Base-by-base conservation (phyloP, 192 early-diverging fungal species). In the Powellomyces hirtus region DNA sequence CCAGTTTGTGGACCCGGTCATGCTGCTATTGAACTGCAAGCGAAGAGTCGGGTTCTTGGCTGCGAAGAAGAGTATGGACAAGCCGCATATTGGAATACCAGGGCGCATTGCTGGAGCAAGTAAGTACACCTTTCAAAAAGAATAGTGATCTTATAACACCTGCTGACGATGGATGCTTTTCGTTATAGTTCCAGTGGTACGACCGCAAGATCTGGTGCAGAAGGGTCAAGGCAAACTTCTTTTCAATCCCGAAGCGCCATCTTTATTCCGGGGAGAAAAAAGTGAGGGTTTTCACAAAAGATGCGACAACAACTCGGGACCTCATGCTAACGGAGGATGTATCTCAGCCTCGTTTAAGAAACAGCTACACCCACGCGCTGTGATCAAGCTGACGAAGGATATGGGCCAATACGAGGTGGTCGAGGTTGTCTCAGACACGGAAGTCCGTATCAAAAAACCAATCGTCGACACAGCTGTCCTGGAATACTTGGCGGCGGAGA, bases 1-100 rank as follows among this genome's bases (percentile, higher is more conserved):
- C 62, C 78, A 92, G 88, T 98, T 99, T 81, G 89, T 99, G 33
- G 97, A 99, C 77, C 94, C 95, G 4, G 64, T 96, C 38, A 89
- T 97, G 63, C 77, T 99, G 14, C 88, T 96, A 68, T 86, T 84
- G 55, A 89, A 92, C 62, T 91, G 90, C 46, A 77, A 83, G 27
- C 82, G 96, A 58, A 46, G 67, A 16, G 70, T 75, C n/a, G 75
- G 76, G 0, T 75, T 75, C 55, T 64, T 80, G 34, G 63, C 63
- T n/a, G 72, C 95, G 11, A 91, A 91, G 70, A 92, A 91, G 66
- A 91, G 89, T 26, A 96, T 96, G 94, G 86, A 90, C 34, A 88
- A 89, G 73, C 77, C 72, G 67, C 89, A 84, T 62, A 91, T 98
- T 59, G 97, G 95, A 4, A 74, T 86, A 53, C 89, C 95, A 71